These are phyloP conservation scores for Zygoascus bituminiphila DNA, from an alignment of 805 yeast genomes.

Conservation along the genomic window DNA sequence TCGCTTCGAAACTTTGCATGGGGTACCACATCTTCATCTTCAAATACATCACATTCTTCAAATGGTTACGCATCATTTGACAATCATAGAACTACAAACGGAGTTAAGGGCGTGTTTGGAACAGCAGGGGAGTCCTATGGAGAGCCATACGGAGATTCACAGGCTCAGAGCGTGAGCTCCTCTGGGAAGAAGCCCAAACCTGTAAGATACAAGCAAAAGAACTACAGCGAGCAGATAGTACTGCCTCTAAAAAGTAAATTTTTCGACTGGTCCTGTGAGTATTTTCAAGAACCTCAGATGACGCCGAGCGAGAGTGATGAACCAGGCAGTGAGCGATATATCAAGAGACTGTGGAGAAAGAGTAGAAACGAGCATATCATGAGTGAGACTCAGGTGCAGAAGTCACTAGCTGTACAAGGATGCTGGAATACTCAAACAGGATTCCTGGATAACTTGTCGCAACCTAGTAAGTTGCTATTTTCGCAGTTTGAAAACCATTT, in stretches of 20 bases:
- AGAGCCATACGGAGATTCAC: not conserved
- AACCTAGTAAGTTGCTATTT: slow-evolving; percentile 70
- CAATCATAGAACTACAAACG: not conserved
- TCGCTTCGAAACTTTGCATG: slow-evolving; percentile 14
- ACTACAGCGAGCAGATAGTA: slow-evolving; percentile 15
- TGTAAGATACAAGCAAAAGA: slow-evolving; percentile 22
- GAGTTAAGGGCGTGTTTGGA: not conserved
- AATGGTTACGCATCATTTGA: not conserved
- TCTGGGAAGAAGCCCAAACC: slow-evolving; percentile 26
- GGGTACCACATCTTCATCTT: slow-evolving; percentile 3
- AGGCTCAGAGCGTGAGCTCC: slow-evolving; percentile 13
- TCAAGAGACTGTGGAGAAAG: slow-evolving; percentile 78
- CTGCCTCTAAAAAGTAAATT: slow-evolving; percentile 31
- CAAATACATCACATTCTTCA: not conserved
- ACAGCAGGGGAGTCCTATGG: not conserved
- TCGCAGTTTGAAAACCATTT: slow-evolving; percentile 86
- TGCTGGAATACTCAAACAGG: slow-evolving; percentile 67
- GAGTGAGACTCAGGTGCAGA: slow-evolving; percentile 84
- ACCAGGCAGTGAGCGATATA: slow-evolving; percentile 82
- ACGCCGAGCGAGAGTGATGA: slow-evolving; percentile 76
- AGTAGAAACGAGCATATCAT: slow-evolving; percentile 82
- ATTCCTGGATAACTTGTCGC: slow-evolving; percentile 62
- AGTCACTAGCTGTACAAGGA: slow-evolving; percentile 71
- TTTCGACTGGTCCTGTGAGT: slow-evolving; percentile 54
- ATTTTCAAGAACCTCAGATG: slow-evolving; percentile 95